Evolutionary conservation across 371 early-diverging fungal genomes (phyloP).

Genomic region (Cokeromyces recurvatus): DNA sequence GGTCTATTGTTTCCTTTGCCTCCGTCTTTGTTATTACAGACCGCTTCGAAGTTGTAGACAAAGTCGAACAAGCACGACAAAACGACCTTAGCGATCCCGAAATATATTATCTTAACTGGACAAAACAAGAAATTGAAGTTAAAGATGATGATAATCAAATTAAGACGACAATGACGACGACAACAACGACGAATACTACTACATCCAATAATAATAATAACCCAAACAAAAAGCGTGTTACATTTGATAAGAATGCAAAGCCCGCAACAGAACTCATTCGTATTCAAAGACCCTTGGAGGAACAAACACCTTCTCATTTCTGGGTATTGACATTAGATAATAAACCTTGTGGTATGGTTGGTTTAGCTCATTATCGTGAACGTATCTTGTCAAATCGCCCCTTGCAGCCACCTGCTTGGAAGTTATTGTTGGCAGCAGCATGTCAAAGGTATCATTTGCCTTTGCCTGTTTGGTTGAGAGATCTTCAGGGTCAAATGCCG

Average conservation of each 20-base stretch:
- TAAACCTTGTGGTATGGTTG: slow-evolving; percentile 34
- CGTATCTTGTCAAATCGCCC: slow-evolving; percentile 17
- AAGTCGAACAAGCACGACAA: slow-evolving; percentile 30
- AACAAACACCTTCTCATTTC: slow-evolving; percentile 35
- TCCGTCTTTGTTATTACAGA: slow-evolving; percentile 35
- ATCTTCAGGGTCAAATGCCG: slow-evolving; percentile 12
- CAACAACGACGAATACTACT: too few species aligned
- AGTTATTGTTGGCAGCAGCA: slow-evolving; percentile 14
- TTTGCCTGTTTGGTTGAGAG: slow-evolving; percentile 9
- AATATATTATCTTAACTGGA: slow-evolving; percentile 37
- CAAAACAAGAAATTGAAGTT: slow-evolving; percentile 22
- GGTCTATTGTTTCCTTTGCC: slow-evolving; percentile 33
- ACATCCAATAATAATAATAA: background rate
- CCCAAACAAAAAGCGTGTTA: slow-evolving; percentile 13
- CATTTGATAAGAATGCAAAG: slow-evolving; percentile 28
- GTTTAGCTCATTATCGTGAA: slow-evolving; percentile 24
- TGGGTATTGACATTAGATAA: slow-evolving; percentile 39
- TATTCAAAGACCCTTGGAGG: slow-evolving; percentile 23
- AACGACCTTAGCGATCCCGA: slow-evolving; percentile 46
- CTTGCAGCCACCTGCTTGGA: slow-evolving; percentile 17
- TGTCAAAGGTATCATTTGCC: slow-evolving; percentile 16
- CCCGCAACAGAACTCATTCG: slow-evolving; percentile 25
- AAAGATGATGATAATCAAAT: slow-evolving; percentile 2
- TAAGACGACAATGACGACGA: too few species aligned
- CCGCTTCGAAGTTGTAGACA: slow-evolving; percentile 29